phyloP scores from a whole-genome alignment of 352 stramenopile species.

The Thalassiosira hispida region DNA sequence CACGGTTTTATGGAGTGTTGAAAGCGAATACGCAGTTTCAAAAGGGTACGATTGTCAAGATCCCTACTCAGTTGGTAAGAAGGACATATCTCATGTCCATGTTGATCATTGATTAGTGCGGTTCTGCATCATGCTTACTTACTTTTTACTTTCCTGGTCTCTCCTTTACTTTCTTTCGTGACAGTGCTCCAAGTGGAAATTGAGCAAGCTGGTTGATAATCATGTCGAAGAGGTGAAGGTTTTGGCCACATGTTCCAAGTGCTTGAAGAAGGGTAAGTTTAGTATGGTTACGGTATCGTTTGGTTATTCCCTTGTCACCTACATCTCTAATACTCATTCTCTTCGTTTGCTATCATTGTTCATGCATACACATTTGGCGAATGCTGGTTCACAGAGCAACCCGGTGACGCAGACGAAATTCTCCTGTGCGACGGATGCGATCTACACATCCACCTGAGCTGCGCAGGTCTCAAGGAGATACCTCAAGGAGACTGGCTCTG shows the following conservation, averaged over 20 bases:
- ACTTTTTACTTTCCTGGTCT: not conserved
- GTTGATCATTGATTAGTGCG: no score
- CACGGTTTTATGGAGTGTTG: not conserved
- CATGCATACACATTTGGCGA: not conserved
- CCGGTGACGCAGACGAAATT: conserved; percentile 30
- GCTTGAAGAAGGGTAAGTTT: conserved; percentile 16
- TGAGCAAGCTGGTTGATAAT: conserved; percentile 35
- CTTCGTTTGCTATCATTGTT: not conserved
- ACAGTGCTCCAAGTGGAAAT: conserved; percentile 34
- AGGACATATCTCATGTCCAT: no score
- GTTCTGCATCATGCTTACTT: no score
- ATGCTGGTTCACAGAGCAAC: not conserved
- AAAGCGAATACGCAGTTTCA: not conserved
- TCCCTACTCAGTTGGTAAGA: conserved; percentile 5
- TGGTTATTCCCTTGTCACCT: not conserved
- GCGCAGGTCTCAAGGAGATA: conserved; percentile 32
- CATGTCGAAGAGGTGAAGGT: conserved; percentile 9
- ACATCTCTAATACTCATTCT: not conserved
- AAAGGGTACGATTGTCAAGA: conserved; percentile 8
- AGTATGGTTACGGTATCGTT: not conserved
- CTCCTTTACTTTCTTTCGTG: not conserved
- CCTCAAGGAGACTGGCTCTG: conserved; percentile 48
- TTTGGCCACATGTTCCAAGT: conserved; percentile 39
- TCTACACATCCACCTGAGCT: conserved; percentile 37
- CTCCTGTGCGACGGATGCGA: conserved; percentile 54